A percentile compares a stretch with the other conserved stretches of the same genome.
Evolutionary conservation across 352 stramenopile genomes (phyloP).

Genomic region (Pythium biforme): DNA sequence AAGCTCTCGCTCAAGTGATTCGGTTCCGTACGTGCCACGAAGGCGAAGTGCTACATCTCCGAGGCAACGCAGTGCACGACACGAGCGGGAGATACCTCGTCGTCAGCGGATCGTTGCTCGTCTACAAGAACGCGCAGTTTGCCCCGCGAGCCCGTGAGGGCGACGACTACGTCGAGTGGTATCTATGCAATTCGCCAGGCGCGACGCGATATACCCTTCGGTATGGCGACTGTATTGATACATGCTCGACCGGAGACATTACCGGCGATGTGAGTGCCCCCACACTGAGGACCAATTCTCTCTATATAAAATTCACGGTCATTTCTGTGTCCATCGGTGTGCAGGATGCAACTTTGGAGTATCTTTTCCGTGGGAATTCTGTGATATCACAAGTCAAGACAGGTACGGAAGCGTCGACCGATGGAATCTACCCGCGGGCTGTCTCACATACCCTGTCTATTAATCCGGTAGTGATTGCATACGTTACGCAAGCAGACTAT

Average conservation of each 20-base stretch:
- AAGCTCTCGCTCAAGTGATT: conserved; percentile 35
- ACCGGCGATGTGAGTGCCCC: conserved; percentile 42
- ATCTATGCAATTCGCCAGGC: conserved; percentile 9
- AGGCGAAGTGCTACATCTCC: conserved; percentile 42
- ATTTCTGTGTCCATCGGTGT: background rate
- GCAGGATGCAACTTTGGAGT: conserved; percentile 35
- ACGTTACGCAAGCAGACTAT: conserved; percentile 40
- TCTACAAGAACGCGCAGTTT: conserved; percentile 37
- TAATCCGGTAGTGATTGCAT: conserved; percentile 30
- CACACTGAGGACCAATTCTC: background rate
- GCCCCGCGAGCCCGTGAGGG: conserved; percentile 18
- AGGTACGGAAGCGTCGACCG: conserved; percentile 19
- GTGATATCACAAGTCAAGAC: conserved; percentile 44
- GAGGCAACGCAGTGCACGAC: conserved; percentile 41
- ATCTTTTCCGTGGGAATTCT: conserved; percentile 36
- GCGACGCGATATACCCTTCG: conserved; percentile 17
- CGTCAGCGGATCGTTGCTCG: conserved; percentile 38
- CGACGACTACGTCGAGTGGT: conserved; percentile 37
- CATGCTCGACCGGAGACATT: conserved; percentile 33
- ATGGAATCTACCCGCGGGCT: background rate
- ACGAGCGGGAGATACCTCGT: conserved; percentile 41
- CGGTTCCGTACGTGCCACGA: conserved; percentile 40
- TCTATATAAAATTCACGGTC: background rate
- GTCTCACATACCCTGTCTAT: background rate
- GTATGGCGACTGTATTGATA: conserved; percentile 40